Conservation (phyloP, 2,329 filamentous ascomycete species). For the Colletotrichum sojae region DNA sequence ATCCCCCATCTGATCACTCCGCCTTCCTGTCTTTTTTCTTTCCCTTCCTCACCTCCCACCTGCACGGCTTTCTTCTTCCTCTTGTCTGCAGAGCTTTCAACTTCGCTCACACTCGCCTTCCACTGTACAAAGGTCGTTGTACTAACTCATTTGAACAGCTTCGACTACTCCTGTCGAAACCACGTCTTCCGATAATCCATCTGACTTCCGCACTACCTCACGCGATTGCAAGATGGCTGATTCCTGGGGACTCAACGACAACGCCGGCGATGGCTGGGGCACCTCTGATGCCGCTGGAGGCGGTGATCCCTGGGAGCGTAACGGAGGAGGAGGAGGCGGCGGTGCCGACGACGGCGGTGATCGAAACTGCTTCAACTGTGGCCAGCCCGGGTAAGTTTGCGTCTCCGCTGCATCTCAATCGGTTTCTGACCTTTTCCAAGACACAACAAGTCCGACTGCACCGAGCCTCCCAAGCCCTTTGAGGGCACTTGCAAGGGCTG, state of each 20-base stretch:
- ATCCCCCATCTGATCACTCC: not conserved
- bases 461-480: constrained; percentile 45
- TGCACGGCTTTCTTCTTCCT: not conserved
- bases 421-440: constrained; percentile 42
- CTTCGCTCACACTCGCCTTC: too few species aligned
- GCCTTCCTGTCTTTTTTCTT: not conserved
- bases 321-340: constrained; percentile 20
- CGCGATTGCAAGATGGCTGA: constrained; percentile 28
- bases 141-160: constrained; percentile 13
- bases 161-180: constrained; percentile 1
- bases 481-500: constrained; percentile 59
- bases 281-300: constrained; percentile 11
- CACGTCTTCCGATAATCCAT: not conserved
- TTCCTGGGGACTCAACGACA: constrained; percentile 7
- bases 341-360: constrained; percentile 43
- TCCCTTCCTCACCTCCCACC: not conserved
- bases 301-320: constrained; percentile 34
- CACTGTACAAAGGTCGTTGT: not conserved
- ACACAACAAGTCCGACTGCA: constrained; percentile 52
- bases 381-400: constrained; percentile 51
- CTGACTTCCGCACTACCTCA: not conserved
- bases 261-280: constrained; percentile 11
- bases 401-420: constrained; percentile 43
- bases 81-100: not conserved
- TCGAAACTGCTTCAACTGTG: constrained; percentile 52